Evolutionary conservation across 2,329 filamentous ascomycete species (phyloP).

Genomic region (Trichoderma lentiforme): DNA sequence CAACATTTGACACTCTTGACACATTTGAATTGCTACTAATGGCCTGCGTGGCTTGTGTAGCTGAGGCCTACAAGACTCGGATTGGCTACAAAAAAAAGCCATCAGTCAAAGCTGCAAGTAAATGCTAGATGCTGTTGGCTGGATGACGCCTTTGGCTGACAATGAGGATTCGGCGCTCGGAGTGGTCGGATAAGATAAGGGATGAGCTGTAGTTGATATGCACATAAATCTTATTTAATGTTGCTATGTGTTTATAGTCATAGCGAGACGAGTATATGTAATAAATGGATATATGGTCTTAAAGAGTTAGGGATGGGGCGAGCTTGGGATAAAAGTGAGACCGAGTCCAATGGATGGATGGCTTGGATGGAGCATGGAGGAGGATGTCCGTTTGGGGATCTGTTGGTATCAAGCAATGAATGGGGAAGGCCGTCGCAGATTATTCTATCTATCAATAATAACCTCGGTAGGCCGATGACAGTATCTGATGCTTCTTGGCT

Average conservation of each 20-base stretch:
- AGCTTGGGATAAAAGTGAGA: background rate
- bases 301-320: background rate
- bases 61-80: background rate
- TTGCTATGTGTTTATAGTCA: background rate
- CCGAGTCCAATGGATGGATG: background rate
- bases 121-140: background rate
- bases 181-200: background rate
- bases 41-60: background rate
- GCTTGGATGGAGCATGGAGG: background rate
- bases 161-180: background rate
- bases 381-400: background rate
- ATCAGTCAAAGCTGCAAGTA: background rate
- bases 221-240: background rate
- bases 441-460: background rate
- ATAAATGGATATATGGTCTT: background rate
- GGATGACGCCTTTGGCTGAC: background rate
- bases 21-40: background rate
- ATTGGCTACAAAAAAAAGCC: background rate
- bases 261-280: background rate
- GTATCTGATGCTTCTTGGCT: background rate
- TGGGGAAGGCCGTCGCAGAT: background rate
- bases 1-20: background rate
- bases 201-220: background rate
- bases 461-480: background rate
- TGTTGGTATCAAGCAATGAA: background rate